Conservation (phyloP, 2,329 filamentous ascomycete genomes). For the Pezicula rhizophila region DNA sequence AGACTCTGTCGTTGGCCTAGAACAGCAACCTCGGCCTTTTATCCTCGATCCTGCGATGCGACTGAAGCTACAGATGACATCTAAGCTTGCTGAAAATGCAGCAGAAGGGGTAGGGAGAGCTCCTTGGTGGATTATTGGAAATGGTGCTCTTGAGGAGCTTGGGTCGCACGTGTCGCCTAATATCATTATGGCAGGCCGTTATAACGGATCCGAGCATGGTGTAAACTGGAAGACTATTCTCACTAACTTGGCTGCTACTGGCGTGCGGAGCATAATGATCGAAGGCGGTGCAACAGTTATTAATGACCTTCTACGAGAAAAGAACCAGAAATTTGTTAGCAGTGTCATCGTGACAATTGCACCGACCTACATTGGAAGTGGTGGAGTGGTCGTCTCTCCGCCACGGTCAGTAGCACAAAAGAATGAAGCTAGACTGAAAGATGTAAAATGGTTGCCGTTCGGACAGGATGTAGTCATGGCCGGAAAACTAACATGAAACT, state of each 20-base stretch:
- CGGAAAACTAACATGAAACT: slow-evolving; percentile 4
- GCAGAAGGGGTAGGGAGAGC: slow-evolving; percentile 60
- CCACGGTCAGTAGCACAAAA: slow-evolving; percentile 4
- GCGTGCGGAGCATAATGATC: slow-evolving; percentile 77
- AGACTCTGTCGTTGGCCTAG: slow-evolving; percentile 36
- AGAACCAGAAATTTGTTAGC: slow-evolving; percentile 58
- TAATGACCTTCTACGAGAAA: slow-evolving; percentile 66
- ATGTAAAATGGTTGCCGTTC: slow-evolving; percentile 15
- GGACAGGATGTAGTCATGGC: slow-evolving; percentile 20
- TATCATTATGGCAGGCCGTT: not conserved
- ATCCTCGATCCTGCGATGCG: slow-evolving; percentile 74
- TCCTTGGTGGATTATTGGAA: slow-evolving; percentile 63
- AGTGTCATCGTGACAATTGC: slow-evolving; percentile 85
- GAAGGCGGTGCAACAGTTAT: slow-evolving; percentile 83
- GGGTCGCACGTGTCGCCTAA: not conserved
- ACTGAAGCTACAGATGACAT: slow-evolving; percentile 57
- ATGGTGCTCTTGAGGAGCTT: slow-evolving; percentile 34
- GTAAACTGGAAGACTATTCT: slow-evolving; percentile 4
- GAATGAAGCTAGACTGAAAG: slow-evolving; percentile 7
- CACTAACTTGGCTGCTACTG: slow-evolving; percentile 47
- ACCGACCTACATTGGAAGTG: slow-evolving; percentile 80
- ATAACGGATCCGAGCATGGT: slow-evolving; percentile 10
- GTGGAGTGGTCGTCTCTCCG: slow-evolving; percentile 75
- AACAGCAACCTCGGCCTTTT: slow-evolving; percentile 70
- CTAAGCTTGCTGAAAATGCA: slow-evolving; percentile 62